These are phyloP conservation scores for Cyclostephanos invisitatus DNA, from an alignment of 108 stramenopile genomes.

Conservation along the genomic window DNA sequence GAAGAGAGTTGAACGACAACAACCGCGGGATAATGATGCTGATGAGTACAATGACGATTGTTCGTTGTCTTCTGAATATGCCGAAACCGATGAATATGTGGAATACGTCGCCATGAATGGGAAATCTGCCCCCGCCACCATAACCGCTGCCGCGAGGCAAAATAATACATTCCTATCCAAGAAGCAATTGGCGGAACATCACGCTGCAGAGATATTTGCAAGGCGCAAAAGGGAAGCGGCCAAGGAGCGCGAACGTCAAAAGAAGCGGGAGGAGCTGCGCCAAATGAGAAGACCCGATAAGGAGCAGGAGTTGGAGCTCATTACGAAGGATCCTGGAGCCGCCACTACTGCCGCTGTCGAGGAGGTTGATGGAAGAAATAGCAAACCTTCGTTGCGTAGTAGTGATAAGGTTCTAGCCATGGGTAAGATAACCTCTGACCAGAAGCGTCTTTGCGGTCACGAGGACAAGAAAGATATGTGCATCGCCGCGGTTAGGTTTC, in stretches of 20 bases:
- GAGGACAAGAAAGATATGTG: not conserved
- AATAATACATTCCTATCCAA: constrained; percentile 21
- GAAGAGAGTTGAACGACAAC: not conserved
- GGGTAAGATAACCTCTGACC: not conserved
- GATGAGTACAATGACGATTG: constrained; percentile 5
- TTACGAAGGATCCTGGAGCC: not conserved
- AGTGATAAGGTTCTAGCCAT: not conserved
- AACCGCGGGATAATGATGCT: not conserved
- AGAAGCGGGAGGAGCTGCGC: constrained; percentile 40
- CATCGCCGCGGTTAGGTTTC: constrained; percentile 20
- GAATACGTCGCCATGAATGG: not conserved
- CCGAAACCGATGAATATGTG: not conserved
- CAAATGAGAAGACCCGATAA: constrained; percentile 9
- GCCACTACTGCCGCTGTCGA: not conserved
- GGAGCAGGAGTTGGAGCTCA: not conserved
- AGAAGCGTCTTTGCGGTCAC: not conserved
- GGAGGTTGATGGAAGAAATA: not conserved
- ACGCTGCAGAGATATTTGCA: constrained; percentile 59
- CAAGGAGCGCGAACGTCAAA: constrained; percentile 56
- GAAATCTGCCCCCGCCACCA: not conserved
- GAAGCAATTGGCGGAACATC: constrained; percentile 52
- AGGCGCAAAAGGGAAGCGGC: constrained; percentile 44
- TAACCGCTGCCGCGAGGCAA: not conserved
- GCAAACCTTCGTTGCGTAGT: not conserved
- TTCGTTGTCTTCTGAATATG: not conserved